Conservation (phyloP, 2,329 filamentous ascomycete genomes). For the Colletotrichum sp. region DNA sequence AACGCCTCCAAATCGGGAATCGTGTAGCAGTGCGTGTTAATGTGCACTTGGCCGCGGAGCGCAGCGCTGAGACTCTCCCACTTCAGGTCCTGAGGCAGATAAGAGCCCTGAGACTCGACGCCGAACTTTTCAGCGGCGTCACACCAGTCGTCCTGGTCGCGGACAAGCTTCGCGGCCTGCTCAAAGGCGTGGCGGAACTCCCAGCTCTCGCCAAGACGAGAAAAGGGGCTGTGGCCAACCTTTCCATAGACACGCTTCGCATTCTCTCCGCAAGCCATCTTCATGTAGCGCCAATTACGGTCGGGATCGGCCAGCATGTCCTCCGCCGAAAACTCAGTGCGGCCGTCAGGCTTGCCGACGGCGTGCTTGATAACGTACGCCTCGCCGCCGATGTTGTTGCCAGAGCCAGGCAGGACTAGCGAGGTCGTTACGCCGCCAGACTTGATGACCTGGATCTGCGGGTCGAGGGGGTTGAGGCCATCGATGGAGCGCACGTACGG, state of each 20-base stretch:
- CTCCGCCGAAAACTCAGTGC: slow-evolving; percentile 65
- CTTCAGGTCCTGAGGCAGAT: slow-evolving; percentile 65
- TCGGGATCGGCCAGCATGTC: slow-evolving; percentile 72
- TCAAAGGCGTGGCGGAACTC: slow-evolving; percentile 73
- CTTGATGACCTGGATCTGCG: slow-evolving; percentile 72
- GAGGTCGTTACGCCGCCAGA: slow-evolving; percentile 75
- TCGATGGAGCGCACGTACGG: slow-evolving; percentile 73
- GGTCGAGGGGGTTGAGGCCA: slow-evolving; percentile 66
- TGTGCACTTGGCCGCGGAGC: slow-evolving; percentile 69
- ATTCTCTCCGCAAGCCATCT: slow-evolving; percentile 79
- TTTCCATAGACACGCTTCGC: slow-evolving; percentile 66
- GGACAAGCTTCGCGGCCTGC: slow-evolving; percentile 60
- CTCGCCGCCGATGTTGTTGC: slow-evolving; percentile 77
- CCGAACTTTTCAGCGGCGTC: slow-evolving; percentile 56
- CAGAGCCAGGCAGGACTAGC: slow-evolving; percentile 69
- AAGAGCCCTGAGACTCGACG: slow-evolving; percentile 54
- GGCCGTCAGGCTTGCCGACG: slow-evolving; percentile 63
- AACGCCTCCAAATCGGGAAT: slow-evolving; percentile 72
- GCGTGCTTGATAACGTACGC: slow-evolving; percentile 73
- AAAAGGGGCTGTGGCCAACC: slow-evolving; percentile 60
- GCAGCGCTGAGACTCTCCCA: slow-evolving; percentile 70
- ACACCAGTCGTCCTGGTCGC: slow-evolving; percentile 73
- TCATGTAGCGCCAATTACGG: slow-evolving; percentile 72
- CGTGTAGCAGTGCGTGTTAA: slow-evolving; percentile 77
- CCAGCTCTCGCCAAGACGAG: slow-evolving; percentile 72